These are phyloP conservation scores for Piloderma croceum DNA, from an alignment of 768 basidiomycete species.

Conservation along the genomic window DNA sequence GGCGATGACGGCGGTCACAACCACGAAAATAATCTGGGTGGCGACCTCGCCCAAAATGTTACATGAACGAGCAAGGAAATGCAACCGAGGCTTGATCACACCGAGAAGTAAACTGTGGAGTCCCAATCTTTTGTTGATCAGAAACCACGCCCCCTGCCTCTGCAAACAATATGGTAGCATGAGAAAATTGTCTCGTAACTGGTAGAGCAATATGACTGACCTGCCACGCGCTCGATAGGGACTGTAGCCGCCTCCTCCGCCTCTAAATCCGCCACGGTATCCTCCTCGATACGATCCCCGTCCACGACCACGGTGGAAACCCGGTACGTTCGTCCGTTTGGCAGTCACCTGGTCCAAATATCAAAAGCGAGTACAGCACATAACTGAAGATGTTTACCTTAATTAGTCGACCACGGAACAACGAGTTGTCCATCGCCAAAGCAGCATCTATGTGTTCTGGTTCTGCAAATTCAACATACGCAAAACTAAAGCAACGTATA, in stretches of 20 bases:
- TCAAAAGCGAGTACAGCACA: neutral
- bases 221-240: constrained; percentile 73
- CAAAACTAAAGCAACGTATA: constrained; percentile 55
- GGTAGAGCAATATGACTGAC: constrained; percentile 38
- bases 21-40: too few species aligned
- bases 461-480: constrained; percentile 98
- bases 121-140: too few species aligned
- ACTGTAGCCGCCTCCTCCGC: constrained; percentile 47
- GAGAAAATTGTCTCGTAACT: constrained; percentile 10
- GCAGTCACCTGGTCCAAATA: constrained; percentile 71
- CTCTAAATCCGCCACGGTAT: constrained; percentile 54
- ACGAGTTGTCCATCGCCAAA: constrained; percentile 89
- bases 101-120: too few species aligned
- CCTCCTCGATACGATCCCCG: constrained; percentile 62
- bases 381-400: constrained; percentile 36
- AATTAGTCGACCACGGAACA: constrained; percentile 89
- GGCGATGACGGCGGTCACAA: too few species aligned
- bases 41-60: too few species aligned
- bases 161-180: constrained; percentile 19
- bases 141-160: constrained; percentile 74
- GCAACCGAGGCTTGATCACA: too few species aligned
- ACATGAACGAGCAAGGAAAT: too few species aligned
- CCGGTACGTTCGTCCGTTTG: constrained; percentile 94
- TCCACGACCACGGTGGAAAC: constrained; percentile 80
- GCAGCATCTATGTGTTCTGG: constrained; percentile 87